Evolutionary conservation across 2,329 filamentous ascomycete genomes (phyloP).

Genomic region (Sordariomycetes sp.): DNA sequence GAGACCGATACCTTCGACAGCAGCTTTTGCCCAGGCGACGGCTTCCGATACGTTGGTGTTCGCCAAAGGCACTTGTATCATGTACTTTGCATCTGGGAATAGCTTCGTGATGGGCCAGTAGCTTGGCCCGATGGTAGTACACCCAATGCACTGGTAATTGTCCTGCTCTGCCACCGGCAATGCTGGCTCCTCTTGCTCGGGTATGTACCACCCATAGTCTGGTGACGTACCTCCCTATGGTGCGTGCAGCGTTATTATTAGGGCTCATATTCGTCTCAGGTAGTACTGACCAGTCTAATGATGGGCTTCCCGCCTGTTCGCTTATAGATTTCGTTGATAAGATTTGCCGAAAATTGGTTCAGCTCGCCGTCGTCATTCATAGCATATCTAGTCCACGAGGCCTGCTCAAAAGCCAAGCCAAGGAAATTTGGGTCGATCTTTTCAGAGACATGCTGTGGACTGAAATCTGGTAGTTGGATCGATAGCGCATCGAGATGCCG

Average conservation of each 20-base stretch:
- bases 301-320: conserved; percentile 22
- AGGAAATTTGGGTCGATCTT: conserved; percentile 3
- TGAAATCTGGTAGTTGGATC: background rate
- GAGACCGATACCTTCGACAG: conserved; percentile 16
- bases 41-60: conserved; percentile 23
- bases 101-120: conserved; percentile 21
- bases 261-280: too few relatives aligned
- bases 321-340: conserved; percentile 20
- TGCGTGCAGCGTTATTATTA: too few relatives aligned
- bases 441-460: background rate
- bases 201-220: conserved; percentile 23
- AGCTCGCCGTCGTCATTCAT: conserved; percentile 17
- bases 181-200: conserved; percentile 17
- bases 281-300: too few relatives aligned
- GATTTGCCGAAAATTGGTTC: conserved; percentile 22
- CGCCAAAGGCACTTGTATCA: conserved; percentile 24
- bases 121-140: conserved; percentile 21
- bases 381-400: conserved; percentile 22
- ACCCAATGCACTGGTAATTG: conserved; percentile 22
- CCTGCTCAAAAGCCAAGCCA: conserved; percentile 13
- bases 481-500: background rate
- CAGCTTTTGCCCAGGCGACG: conserved; percentile 20
- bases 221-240: conserved; percentile 23
- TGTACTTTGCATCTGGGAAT: conserved; percentile 21
- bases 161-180: conserved; percentile 21